These are phyloP conservation scores for Dittrichia graveolens DNA, from an alignment of 129 eudicot genomes.

Conservation along the genomic window DNA sequence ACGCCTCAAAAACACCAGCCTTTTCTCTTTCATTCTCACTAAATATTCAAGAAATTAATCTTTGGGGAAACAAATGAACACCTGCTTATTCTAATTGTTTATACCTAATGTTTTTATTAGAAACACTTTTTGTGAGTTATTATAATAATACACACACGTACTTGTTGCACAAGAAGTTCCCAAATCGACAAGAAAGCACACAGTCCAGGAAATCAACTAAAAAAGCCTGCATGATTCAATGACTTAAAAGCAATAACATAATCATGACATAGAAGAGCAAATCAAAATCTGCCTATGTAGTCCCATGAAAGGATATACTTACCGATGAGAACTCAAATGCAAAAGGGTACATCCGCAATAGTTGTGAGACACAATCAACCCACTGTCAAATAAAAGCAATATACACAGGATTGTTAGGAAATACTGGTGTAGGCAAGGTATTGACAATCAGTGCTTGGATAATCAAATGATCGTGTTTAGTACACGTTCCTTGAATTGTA, in stretches of 20 bases:
- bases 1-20: slow-evolving; percentile 63
- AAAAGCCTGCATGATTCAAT: slow-evolving; percentile 57
- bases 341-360: slow-evolving; percentile 89
- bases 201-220: slow-evolving; percentile 86
- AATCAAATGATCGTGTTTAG: too few relatives aligned
- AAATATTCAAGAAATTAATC: slow-evolving; percentile 24
- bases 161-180: slow-evolving; percentile 96
- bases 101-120: too few relatives aligned
- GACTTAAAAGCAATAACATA: slow-evolving; percentile 8
- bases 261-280: too few relatives aligned
- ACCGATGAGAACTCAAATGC: slow-evolving; percentile 97
- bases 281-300: slow-evolving; percentile 1
- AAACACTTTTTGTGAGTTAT: neutral
- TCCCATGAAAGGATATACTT: slow-evolving; percentile 35
- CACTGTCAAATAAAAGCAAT: slow-evolving; percentile 57
- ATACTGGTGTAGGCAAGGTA: too few relatives aligned
- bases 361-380: slow-evolving; percentile 93
- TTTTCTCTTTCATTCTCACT: slow-evolving; percentile 95
- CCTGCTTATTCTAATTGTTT: neutral
- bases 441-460: too few relatives aligned
- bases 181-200: slow-evolving; percentile 93
- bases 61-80: neutral
- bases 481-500: too few relatives aligned
- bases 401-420: neutral
- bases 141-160: slow-evolving; percentile 17